These are phyloP conservation scores for Pythium folliculosum DNA, from an alignment of 352 stramenopile species.

Conservation along the genomic window DNA sequence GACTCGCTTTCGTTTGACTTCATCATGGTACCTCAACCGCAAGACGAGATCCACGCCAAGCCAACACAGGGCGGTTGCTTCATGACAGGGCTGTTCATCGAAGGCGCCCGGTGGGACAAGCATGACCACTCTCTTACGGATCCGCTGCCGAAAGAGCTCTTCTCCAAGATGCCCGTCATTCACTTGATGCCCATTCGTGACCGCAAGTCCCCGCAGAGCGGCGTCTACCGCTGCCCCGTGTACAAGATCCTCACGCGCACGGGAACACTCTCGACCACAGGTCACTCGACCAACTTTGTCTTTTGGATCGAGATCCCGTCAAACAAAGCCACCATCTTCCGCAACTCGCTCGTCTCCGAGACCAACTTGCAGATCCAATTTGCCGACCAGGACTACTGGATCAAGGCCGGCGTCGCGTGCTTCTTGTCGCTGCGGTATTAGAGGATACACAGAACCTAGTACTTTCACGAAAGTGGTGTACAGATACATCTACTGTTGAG, in stretches of 20 bases:
- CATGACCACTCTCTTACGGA: conserved; percentile 78
- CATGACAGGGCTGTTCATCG: conserved; percentile 88
- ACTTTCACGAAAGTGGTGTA: neutral
- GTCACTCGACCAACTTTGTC: conserved; percentile 94
- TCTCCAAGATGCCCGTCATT: conserved; percentile 90
- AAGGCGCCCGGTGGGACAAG: conserved; percentile 87
- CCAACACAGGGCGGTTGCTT: conserved; percentile 77
- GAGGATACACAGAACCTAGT: neutral
- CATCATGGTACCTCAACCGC: conserved; percentile 41
- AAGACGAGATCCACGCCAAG: conserved; percentile 41
- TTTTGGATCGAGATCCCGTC: conserved; percentile 94
- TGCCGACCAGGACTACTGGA: conserved; percentile 94
- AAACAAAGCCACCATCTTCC: conserved; percentile 73
- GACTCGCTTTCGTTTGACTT: conserved; percentile 78
- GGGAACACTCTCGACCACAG: conserved; percentile 89
- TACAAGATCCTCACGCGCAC: conserved; percentile 95
- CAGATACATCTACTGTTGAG: conserved; percentile 15
- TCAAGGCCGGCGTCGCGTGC: conserved; percentile 94
- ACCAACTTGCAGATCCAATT: conserved; percentile 91
- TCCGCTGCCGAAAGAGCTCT: conserved; percentile 91
- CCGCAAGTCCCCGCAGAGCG: conserved; percentile 66
- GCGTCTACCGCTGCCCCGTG: conserved; percentile 93
- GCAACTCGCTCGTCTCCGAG: conserved; percentile 92
- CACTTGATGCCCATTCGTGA: conserved; percentile 86
- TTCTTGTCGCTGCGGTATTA: conserved; percentile 95